Conservation (phyloP, 306 rosid genomes). For the Rubus idaeus region DNA sequence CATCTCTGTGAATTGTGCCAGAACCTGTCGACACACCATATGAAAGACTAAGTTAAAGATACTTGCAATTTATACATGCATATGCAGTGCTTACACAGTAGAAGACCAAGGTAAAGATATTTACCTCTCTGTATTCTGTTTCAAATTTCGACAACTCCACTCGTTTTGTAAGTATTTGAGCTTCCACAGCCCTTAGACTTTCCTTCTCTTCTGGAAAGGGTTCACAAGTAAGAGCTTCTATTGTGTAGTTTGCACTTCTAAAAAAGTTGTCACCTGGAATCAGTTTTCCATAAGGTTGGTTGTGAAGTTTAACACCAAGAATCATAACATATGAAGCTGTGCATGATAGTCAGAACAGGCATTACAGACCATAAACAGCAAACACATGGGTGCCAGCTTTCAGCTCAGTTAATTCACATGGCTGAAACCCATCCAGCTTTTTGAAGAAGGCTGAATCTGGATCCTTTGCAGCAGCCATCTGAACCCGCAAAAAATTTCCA, state of each 20-base stretch:
- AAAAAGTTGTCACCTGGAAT: constrained; percentile 94
- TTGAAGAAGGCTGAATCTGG: constrained; percentile 92
- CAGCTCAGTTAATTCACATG: constrained; percentile 85
- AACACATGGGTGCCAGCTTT: constrained; percentile 94
- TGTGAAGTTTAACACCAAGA: constrained; percentile 22
- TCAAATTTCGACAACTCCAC: constrained; percentile 94
- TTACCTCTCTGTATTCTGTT: constrained; percentile 92
- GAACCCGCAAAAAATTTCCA: constrained; percentile 23
- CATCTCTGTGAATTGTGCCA: constrained; percentile 94
- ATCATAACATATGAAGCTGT: constrained; percentile 18
- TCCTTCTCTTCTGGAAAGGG: constrained; percentile 75
- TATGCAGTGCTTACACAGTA: constrained; percentile 20
- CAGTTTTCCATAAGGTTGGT: constrained; percentile 15
- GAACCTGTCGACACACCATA: constrained; percentile 54
- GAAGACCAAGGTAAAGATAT: constrained; percentile 18
- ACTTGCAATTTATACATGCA: constrained; percentile 12
- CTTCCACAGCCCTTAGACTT: constrained; percentile 66
- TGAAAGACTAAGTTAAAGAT: constrained; percentile 22
- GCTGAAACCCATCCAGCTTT: constrained; percentile 91
- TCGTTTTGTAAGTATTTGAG: constrained; percentile 80
- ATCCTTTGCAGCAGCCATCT: constrained; percentile 93
- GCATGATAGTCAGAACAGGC: not conserved
- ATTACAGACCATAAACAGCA: constrained; percentile 80
- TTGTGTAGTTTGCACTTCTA: constrained; percentile 88
- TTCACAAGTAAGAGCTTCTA: constrained; percentile 81